Base-by-base conservation (phyloP, 306 rosid genomes). In the Ormosia semicastrata region DNA sequence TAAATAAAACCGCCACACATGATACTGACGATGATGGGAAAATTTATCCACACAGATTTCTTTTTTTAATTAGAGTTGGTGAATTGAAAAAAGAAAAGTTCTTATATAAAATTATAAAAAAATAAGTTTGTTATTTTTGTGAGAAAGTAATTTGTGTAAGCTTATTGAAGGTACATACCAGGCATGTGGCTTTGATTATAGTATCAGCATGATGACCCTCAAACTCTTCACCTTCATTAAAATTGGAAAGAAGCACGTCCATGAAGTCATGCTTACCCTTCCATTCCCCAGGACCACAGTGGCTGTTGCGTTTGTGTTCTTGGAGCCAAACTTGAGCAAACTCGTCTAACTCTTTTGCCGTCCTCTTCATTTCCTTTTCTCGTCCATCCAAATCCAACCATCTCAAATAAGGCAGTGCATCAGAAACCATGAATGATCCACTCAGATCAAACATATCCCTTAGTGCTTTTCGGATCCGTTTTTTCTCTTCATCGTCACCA, bases 341-440 rank as follows among this genome's bases (percentile, higher is more conserved):
- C 0, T 30, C 44, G 14, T 85, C 91, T 3, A 88, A 63, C 52
- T 80, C 84, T 24, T 63, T 83, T 0, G 82, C 84, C 0, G 71
- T 77, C 29, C 37, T 80, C 63, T 83, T 83, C 90, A 87, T 87
- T 2, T 66, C 34, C 76, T 84, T 81, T 57, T 84, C 81, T 12
- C 6, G 2, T 0, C 91, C 91, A 1, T 74, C 91, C 73, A 88
- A 63, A 69, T 85, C 91, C 62, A 88, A 52, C 89, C 91, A 88
- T 80, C 91, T 76, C 47, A 88, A 29, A 72, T 13, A 85, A 0
- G 91, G 87, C 41, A 83, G 0, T 1, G 80, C 75, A 14, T 85
- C 91, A 0, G 77, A 76, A 0, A 82, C 4, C n/a, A 5, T 11
- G 10, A 82, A 85, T 0, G 79, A 53, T 3, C 87, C 84, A 0